phyloP scores from a whole-genome alignment of 2,329 filamentous ascomycete species.

The Penicillium sp. region DNA sequence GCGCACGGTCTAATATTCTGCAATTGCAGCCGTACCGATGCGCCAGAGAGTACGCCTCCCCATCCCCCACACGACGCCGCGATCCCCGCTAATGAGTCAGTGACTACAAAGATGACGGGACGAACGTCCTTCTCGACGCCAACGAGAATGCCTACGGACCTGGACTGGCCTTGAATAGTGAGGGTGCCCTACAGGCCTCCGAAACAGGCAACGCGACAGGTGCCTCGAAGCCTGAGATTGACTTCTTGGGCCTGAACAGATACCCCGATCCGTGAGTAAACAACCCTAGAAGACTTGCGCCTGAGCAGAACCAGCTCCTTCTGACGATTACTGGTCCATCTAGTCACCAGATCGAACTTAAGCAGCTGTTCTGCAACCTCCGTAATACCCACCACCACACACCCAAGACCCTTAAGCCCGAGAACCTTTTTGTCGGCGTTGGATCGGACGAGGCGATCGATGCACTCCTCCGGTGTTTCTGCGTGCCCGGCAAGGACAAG shows the following conservation, averaged over 20 bases:
- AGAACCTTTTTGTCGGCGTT: slow-evolving; percentile 91
- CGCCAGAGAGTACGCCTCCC: slow-evolving; percentile 71
- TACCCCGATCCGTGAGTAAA: slow-evolving; percentile 79
- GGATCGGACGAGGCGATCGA: slow-evolving; percentile 98
- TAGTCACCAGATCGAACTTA: slow-evolving; percentile 81
- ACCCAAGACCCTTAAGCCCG: slow-evolving; percentile 70
- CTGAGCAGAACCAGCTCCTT: not conserved
- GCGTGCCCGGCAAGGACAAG: slow-evolving; percentile 80
- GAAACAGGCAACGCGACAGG: slow-evolving; percentile 44
- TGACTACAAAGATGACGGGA: slow-evolving; percentile 98
- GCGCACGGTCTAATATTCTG: slow-evolving; percentile 77
- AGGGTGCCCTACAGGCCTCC: slow-evolving; percentile 54
- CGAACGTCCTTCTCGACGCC: slow-evolving; percentile 92
- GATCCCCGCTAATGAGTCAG: slow-evolving; percentile 53
- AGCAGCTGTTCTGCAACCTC: slow-evolving; percentile 81
- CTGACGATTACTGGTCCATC: not conserved
- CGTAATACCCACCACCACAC: slow-evolving; percentile 85
- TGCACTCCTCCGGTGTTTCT: slow-evolving; percentile 90
- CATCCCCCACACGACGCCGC: slow-evolving; percentile 1
- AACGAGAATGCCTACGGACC: slow-evolving; percentile 98
- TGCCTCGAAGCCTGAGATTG: slow-evolving; percentile 62
- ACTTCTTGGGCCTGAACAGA: slow-evolving; percentile 82
- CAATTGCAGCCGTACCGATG: slow-evolving; percentile 79
- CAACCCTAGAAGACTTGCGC: not conserved
- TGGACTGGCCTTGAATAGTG: slow-evolving; percentile 61